These are phyloP conservation scores for Epichloe sibirici DNA, from an alignment of 2,329 filamentous ascomycete genomes.

Conservation along the genomic window DNA sequence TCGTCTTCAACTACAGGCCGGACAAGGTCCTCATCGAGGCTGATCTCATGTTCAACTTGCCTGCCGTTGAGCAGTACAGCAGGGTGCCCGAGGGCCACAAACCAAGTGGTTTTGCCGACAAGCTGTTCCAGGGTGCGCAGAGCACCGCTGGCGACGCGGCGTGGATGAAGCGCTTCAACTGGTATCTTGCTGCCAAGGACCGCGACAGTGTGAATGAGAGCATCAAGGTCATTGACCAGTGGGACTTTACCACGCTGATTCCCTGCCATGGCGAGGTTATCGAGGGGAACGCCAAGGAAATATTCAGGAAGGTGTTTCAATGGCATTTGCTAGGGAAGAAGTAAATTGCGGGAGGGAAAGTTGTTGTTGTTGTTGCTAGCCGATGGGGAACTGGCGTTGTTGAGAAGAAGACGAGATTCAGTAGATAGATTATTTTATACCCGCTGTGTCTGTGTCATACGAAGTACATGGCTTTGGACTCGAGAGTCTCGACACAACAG, in stretches of 20 bases:
- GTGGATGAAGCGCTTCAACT: conserved; percentile 69
- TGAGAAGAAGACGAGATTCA: no score
- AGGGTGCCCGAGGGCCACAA: conserved; percentile 35
- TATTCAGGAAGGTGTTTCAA: conserved; percentile 66
- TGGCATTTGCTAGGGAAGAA: conserved; percentile 57
- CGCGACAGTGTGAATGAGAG: conserved; percentile 58
- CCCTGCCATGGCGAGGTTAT: conserved; percentile 92
- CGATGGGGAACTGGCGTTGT: no score
- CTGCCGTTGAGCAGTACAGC: conserved; percentile 77
- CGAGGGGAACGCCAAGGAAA: conserved; percentile 57
- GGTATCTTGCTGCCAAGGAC: conserved; percentile 60
- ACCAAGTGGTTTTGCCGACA: conserved; percentile 26
- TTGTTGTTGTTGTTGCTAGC: neutral
- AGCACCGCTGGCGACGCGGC: conserved; percentile 52
- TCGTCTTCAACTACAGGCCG: conserved; percentile 77
- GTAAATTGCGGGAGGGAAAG: neutral
- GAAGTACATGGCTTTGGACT: no score
- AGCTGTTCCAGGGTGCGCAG: conserved; percentile 41
- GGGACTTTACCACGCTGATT: conserved; percentile 78
- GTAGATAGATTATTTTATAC: no score
- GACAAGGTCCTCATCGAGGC: conserved; percentile 73
- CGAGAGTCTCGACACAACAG: no score
- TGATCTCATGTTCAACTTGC: conserved; percentile 86
- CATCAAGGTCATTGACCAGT: conserved; percentile 54
- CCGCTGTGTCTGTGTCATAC: no score